A percentile compares a stretch with the other conserved stretches of the same genome.
Evolutionary conservation across 2,329 filamentous ascomycete species (phyloP).

Genomic region (Aphanocladium album): DNA sequence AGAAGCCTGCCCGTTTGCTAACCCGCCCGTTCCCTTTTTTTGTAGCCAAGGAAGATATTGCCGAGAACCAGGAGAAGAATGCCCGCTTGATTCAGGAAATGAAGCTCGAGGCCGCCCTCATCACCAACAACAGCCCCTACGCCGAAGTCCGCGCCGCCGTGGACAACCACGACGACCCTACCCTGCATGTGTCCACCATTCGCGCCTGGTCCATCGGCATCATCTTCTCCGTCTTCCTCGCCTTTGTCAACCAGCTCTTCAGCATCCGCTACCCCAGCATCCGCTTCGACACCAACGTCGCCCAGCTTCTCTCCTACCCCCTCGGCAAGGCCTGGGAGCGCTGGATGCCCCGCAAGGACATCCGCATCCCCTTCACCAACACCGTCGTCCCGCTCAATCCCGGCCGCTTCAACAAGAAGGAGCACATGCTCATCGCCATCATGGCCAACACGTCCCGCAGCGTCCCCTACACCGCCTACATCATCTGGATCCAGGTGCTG

Average conservation of each 20-base stretch:
- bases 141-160: constrained; percentile 36
- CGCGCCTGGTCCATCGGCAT: constrained; percentile 31
- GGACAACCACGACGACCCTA: constrained; percentile 33
- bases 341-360: constrained; percentile 25
- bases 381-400: constrained; percentile 38
- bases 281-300: constrained; percentile 32
- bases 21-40: not conserved
- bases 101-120: constrained; percentile 29
- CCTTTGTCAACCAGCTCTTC: constrained; percentile 33
- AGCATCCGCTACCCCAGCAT: constrained; percentile 33
- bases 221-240: constrained; percentile 27
- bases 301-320: constrained; percentile 33
- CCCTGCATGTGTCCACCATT: constrained; percentile 32
- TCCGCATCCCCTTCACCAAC: constrained; percentile 23
- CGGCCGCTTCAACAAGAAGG: constrained; percentile 45
- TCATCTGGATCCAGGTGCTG: constrained; percentile 39
- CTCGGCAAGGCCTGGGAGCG: constrained; percentile 30
- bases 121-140: constrained; percentile 29
- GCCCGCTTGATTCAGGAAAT: constrained; percentile 27
- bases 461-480: constrained; percentile 38
- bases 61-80: constrained; percentile 25
- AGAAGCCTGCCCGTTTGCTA: not conserved
- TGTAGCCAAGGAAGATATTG: constrained; percentile 17
- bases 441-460: constrained; percentile 46
- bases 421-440: constrained; percentile 46